Evolutionary conservation across 2,329 filamentous ascomycete genomes (phyloP).

Genomic region (Fusarium coicis): DNA sequence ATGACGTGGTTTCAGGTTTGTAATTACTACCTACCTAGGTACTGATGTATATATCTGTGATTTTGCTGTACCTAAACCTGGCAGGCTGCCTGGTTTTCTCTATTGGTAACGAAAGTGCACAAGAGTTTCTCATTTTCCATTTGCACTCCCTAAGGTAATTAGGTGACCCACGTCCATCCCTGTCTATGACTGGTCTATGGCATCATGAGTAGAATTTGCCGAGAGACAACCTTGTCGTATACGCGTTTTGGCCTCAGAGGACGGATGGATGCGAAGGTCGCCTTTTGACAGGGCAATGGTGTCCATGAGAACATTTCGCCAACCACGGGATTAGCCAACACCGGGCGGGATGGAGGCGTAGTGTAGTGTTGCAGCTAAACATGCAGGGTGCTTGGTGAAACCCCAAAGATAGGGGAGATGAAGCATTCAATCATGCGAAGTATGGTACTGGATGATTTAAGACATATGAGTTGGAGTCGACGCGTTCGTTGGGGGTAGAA

Average conservation of each 20-base stretch:
- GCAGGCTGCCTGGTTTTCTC: neutral
- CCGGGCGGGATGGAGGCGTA: neutral
- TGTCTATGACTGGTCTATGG: neutral
- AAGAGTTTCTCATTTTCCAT: neutral
- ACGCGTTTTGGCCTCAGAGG: neutral
- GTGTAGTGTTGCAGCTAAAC: constrained; percentile 2
- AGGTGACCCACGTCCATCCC: neutral
- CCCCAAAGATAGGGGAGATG: constrained; percentile 8
- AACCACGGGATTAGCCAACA: neutral
- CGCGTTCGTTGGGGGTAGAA: neutral
- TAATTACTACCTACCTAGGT: neutral
- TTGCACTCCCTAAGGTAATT: neutral
- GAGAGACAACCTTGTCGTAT: neutral
- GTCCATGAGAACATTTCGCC: neutral
- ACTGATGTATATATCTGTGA: neutral
- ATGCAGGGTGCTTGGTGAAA: constrained; percentile 16
- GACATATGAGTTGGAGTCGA: neutral
- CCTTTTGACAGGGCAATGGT: neutral
- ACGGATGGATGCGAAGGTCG: neutral
- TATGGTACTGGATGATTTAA: constrained; percentile 1
- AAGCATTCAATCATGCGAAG: constrained; percentile 4
- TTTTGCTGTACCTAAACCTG: neutral
- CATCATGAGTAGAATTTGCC: neutral
- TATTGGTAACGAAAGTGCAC: neutral
- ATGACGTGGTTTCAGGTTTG: neutral